Base-by-base conservation (phyloP, 306 rosid species). In the Quercus suber region DNA sequence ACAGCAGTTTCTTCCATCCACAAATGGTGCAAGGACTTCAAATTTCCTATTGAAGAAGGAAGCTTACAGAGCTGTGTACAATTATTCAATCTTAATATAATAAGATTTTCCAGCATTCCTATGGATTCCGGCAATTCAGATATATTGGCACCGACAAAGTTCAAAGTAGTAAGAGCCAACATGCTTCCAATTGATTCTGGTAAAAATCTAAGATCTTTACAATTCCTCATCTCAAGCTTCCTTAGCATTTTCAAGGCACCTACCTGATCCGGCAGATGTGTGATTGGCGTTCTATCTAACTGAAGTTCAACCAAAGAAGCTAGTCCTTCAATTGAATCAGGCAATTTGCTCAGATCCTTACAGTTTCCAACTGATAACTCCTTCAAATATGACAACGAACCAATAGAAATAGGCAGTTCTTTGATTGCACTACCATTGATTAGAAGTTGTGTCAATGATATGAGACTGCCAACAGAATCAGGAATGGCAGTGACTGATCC, bases 171-270 rank as follows among this genome's bases (percentile, higher is more conserved):
- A 61, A 92, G 89, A 43, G 80, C 78, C 69, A 35, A 55, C 71
- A 89, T 33, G 27, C 69, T 25, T 53, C 94, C 91, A 75, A 92
- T 53, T 30, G 92, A 89, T 68, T 85, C 87, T 4, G 94, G 97
- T 49, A 92, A 81, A 12, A 80, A 79, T 80, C 71, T 79, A 23
- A 92, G 90, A 73, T n/a, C 21, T 59, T 20, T 76, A 58, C 94
- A 92, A 11, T 84, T 82, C 71, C 74, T 80, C 83, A 92, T 78
- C 27, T 83, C 83, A 79, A 92, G 87, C 72, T 77, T 87, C 80
- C 81, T 84, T 9, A 92, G 87, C 51, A 78, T 41, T 74, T 37
- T 89, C 91, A 92, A 74, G 19, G 9, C 87, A 69, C 89, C 91
- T 80, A 92, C 84, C 63, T 77, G 73, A 75, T 87, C 80, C 5